Evolutionary conservation across 768 basidiomycete genomes (phyloP), one percentile per base, ranked within the genome.

Genomic region (Calocera cornea): DNA sequence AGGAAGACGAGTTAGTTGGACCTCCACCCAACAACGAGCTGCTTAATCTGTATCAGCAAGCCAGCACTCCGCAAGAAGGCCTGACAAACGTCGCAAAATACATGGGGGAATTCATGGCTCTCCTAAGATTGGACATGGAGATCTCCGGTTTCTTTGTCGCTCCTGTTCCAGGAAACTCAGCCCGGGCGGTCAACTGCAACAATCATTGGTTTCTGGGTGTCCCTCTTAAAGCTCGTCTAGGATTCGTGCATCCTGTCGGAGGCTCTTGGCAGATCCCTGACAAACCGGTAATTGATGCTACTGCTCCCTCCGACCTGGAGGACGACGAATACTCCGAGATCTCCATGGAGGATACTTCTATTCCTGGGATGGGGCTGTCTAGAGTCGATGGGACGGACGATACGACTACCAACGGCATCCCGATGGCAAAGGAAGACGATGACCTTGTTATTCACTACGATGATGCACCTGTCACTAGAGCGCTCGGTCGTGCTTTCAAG

Each of bases 241-340:
- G 54, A 29, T 60, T 60, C 31, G 27, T 29, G 27, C 54, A 60
- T 60, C 54, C 54, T 5, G 54, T 60, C 31, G 54, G 54, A 16
- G 54, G 54, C 22, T 60, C 54, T 16, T 60, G 54, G 54, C 54
- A 60, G 54, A 19, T 60, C 54, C 54, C 54, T 27, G 31, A 60
- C 27, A 27, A 27, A 29, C 54, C 54, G 31, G 19, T 60, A 27
- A 60, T 60, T 8, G 54, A 27, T 19, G 54, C 54, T 17, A 47
- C 44, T 16, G 54, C 54, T 2, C 54, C 54, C 19, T 3, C 14
- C 5, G 54, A 60, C 2, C 10, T 10, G 27, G 54, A 60, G 14
- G 54, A 60, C 31, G 54, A 60, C 27, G 24, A 10, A 5, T 33
- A 16, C 10, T 29, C 31, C 54, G 54, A 60, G 24, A 22, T 16